Base-by-base conservation (phyloP, 257 asterid genomes). In the Parsonsia alboflavescens region DNA sequence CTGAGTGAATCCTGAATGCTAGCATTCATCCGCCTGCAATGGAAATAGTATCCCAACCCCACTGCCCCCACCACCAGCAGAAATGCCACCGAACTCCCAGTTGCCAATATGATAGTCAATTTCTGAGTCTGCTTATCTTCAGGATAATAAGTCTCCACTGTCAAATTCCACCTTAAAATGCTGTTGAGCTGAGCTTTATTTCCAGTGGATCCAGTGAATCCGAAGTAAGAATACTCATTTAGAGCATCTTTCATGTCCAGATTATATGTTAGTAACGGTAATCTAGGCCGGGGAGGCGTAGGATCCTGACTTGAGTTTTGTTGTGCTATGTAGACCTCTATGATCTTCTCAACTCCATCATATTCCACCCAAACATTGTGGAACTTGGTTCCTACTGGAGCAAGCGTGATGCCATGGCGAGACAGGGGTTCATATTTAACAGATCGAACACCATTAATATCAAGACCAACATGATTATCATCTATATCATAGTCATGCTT, bases 141-240 rank as follows among this genome's bases (percentile, higher is more conserved):
- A 0, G 85, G 72, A n/a, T 83, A 86, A n/a, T 85, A 85, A 59
- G 81, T 77, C 7, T 80, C 52, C 7, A 92, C 89, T 0, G 98
- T 94, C 2, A 94, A 52, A 33, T 88, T 90, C 99, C 99, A 94
- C 42, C 97, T 79, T 86, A 80, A 50, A 30, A 94, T 85, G 24
- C 97, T 88, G 88, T 94, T 94, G 57, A 92, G 70, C 77, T 94
- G 82, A 15, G 19, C 19, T n/a, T 45, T 6, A 17, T 65, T 73
- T 61, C 99, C 99, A 1, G 97, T 94, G 0, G 99, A 92, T 5
- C 85, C 99, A 21, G 97, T 66, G 78, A 94, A 94, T 2, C 99
- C 99, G 63, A 94, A 89, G 68, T 88, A 92, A 0, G 97, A 94
- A 12, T 81, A 13, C 84, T 86, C 91, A 58, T 81, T 75, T 49